A percentile compares a stretch with the other conserved stretches of the same genome.
phyloP scores from a whole-genome alignment of 257 asterid species.

The Penstemon barbatus region DNA sequence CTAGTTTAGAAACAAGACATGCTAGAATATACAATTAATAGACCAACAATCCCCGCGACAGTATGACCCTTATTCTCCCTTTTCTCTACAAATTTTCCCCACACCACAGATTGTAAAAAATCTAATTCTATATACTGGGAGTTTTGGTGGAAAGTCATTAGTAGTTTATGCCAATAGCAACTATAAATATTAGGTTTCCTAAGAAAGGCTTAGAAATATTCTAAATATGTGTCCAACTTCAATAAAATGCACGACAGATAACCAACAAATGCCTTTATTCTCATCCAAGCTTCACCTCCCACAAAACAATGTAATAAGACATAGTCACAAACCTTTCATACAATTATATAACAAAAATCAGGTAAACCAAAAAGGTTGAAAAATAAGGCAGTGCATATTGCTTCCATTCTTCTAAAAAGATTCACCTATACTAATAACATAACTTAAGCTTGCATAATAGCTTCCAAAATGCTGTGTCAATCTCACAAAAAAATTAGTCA shows the following conservation, averaged over 20 bases:
- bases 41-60: not conserved
- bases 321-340: not conserved
- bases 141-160: not conserved
- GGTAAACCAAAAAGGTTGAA: constrained; percentile 21
- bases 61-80: not conserved
- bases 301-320: no score
- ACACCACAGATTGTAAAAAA: not conserved
- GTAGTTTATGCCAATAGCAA: not conserved
- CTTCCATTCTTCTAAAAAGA: not conserved
- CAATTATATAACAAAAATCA: constrained; percentile 12
- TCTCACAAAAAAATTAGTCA: no score
- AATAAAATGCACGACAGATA: not conserved
- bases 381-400: constrained; percentile 6
- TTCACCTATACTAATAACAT: constrained; percentile 16
- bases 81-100: not conserved
- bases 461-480: no score
- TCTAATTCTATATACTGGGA: not conserved
- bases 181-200: no score
- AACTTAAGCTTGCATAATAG: no score
- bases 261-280: not conserved
- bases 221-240: not conserved
- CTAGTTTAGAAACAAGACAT: not conserved
- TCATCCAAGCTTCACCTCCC: not conserved
- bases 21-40: not conserved
- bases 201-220: not conserved